Percentiles rank a stretch among this genome's conserved stretches.
Evolutionary conservation across 148 eudicot genomes (phyloP).

Genomic region (Vaccinium corymbosum): DNA sequence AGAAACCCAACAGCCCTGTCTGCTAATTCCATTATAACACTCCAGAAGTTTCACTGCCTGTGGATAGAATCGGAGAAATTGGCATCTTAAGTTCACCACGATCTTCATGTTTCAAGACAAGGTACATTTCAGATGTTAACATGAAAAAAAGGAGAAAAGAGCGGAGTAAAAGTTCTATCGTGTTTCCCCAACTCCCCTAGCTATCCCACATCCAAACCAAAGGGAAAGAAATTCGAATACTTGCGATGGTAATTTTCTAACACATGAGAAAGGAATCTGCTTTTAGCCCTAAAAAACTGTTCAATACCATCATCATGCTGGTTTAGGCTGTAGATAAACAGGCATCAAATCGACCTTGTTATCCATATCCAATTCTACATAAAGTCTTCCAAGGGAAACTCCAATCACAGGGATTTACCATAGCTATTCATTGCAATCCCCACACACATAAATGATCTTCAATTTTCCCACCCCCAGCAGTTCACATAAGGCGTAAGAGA

Average conservation of each 20-base stretch:
- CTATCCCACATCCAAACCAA: neutral
- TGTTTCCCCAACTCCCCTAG: neutral
- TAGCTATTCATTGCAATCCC: neutral
- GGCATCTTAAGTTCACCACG: neutral
- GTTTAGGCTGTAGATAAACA: neutral
- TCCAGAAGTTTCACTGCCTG: neutral
- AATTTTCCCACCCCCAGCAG: neutral
- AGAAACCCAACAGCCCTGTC: conserved; percentile 83
- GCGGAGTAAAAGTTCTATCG: neutral
- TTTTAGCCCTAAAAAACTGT: neutral
- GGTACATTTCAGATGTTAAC: neutral
- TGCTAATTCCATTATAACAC: conserved; percentile 68
- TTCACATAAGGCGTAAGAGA: neutral
- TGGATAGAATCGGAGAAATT: neutral
- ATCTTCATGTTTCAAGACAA: neutral
- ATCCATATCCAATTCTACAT: neutral
- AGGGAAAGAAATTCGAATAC: too few species aligned
- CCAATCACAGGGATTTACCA: neutral
- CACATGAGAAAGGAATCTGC: neutral
- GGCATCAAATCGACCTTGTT: neutral
- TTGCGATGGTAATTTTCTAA: neutral
- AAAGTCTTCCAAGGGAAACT: neutral
- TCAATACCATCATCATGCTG: neutral
- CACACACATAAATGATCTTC: neutral
- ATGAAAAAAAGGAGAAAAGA: neutral